These are phyloP conservation scores for Rhododendron vialii DNA, from an alignment of 148 eudicot species.

Conservation along the genomic window DNA sequence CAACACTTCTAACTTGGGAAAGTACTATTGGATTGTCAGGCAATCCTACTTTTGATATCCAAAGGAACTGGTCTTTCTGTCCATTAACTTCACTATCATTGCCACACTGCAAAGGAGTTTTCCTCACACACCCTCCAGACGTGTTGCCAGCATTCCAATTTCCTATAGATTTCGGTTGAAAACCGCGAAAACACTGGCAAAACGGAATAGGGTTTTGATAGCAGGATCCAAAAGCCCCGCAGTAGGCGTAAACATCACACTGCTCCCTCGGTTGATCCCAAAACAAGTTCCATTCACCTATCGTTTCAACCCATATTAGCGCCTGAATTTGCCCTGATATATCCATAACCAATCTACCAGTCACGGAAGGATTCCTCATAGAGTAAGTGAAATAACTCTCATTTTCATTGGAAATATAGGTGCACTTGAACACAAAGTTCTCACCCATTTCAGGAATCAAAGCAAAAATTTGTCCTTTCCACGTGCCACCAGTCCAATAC, in stretches of 20 bases:
- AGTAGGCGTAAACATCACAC: conserved; percentile 27
- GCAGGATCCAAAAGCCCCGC: conserved; percentile 25
- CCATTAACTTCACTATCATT: neutral
- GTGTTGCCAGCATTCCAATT: conserved; percentile 20
- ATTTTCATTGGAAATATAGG: conserved; percentile 20
- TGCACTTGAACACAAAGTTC: conserved; percentile 7
- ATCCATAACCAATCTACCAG: conserved; percentile 24
- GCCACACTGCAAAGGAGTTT: conserved; percentile 15
- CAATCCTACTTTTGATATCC: conserved; percentile 6
- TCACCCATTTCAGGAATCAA: conserved; percentile 24
- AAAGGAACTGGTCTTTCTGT: conserved; percentile 14
- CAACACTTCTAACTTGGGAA: neutral
- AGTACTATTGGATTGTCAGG: neutral
- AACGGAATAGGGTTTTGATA: conserved; percentile 10
- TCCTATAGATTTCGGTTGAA: neutral
- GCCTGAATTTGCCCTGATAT: conserved; percentile 21
- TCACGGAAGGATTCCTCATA: neutral
- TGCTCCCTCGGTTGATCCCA: conserved; percentile 29
- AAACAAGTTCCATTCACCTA: conserved; percentile 23
- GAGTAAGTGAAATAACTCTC: conserved; percentile 28
- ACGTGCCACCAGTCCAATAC: neutral
- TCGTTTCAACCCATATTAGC: neutral
- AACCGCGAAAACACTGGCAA: conserved; percentile 22
- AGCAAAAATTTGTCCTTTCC: conserved; percentile 15
- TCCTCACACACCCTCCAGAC: conserved; percentile 24